phyloP scores from a whole-genome alignment of 257 asterid genomes.

The Lycium ferocissimum region DNA sequence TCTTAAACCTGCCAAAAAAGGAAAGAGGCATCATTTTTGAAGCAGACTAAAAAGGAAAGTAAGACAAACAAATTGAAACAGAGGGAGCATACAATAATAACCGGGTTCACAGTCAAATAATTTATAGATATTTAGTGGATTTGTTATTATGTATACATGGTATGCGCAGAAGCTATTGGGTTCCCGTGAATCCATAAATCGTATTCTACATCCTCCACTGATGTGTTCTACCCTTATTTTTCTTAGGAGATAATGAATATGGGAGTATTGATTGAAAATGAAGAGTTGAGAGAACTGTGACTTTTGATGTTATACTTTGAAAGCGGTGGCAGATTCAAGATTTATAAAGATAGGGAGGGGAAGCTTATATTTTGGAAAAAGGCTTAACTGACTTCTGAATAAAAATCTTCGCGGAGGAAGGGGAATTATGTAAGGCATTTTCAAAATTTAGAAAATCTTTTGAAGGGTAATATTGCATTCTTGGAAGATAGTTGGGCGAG shows the following conservation, averaged over 20 bases:
- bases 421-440: not conserved
- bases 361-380: not conserved
- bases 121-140: too few species aligned
- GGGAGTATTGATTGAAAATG: conserved; percentile 9
- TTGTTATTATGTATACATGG: too few species aligned
- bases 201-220: too few species aligned
- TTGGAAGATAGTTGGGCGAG: not conserved
- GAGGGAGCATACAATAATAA: too few species aligned
- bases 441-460: not conserved
- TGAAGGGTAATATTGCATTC: not conserved
- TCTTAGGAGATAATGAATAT: not conserved
- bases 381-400: not conserved
- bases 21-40: too few species aligned
- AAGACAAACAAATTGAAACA: too few species aligned
- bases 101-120: too few species aligned
- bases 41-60: too few species aligned
- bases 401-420: not conserved
- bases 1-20: too few species aligned
- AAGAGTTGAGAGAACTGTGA: not conserved
- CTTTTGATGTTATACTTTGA: conserved; percentile 3
- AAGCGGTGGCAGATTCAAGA: not conserved
- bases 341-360: not conserved
- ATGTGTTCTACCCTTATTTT: not conserved
- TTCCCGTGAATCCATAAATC: too few species aligned
- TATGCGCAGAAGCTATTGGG: too few species aligned